Evolutionary conservation across 2,329 filamentous ascomycete species (phyloP).

Genomic region (Ampelomyces quisqualis): DNA sequence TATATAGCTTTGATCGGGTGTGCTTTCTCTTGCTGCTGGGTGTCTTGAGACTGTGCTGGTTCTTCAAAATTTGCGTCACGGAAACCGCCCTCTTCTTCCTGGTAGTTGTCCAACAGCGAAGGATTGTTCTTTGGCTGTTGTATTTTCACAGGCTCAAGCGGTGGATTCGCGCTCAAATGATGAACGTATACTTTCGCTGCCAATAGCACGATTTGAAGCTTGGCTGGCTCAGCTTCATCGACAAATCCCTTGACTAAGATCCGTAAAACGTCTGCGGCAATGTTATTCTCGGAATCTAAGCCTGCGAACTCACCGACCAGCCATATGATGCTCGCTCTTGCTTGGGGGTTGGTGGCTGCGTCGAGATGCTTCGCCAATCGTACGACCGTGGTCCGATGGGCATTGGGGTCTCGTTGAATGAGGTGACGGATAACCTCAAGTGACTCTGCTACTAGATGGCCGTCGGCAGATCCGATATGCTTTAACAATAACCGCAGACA

Average conservation of each 20-base stretch:
- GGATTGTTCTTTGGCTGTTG: constrained; percentile 27
- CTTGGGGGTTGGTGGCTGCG: constrained; percentile 80
- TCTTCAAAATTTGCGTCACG: constrained; percentile 28
- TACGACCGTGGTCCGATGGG: constrained; percentile 82
- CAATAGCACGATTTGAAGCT: constrained; percentile 86
- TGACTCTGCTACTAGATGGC: constrained; percentile 85
- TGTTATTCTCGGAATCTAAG: constrained; percentile 76
- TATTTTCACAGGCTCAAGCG: constrained; percentile 39
- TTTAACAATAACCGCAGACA: constrained; percentile 81
- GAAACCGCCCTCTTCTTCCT: constrained; percentile 43
- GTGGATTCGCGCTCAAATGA: constrained; percentile 67
- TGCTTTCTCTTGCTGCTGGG: constrained; percentile 45
- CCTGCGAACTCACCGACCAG: constrained; percentile 93
- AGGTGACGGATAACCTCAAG: constrained; percentile 93
- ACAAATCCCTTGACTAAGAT: constrained; percentile 84
- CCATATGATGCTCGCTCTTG: constrained; percentile 94
- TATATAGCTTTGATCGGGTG: constrained; percentile 78
- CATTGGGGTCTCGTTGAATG: constrained; percentile 83
- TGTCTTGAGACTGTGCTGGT: constrained; percentile 11
- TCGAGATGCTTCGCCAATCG: constrained; percentile 89
- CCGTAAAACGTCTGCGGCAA: constrained; percentile 87
- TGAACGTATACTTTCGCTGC: constrained; percentile 97
- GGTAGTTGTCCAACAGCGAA: constrained; percentile 29
- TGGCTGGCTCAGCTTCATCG: constrained; percentile 80
- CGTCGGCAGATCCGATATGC: constrained; percentile 85